Evolutionary conservation across 2,329 filamentous ascomycete species (phyloP), one percentile per base, ranked within the genome.

Genomic region (Monilinia polystroma): DNA sequence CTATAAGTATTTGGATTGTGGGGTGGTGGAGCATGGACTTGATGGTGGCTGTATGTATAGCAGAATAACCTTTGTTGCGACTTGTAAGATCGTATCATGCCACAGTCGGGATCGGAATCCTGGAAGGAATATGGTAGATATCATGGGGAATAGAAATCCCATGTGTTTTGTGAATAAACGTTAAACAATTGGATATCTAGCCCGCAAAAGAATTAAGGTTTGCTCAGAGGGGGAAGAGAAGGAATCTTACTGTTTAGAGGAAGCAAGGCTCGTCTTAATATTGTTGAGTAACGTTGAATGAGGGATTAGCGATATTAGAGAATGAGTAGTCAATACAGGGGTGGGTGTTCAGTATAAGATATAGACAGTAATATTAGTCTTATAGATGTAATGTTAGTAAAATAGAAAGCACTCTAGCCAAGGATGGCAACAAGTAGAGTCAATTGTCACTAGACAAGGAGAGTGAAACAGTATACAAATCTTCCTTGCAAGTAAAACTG

Each of bases 301-400:
- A 49, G 43, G 43, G 12, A 35, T 49, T 49, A 59, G 57, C 43
- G 57, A 59, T 26, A 49, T 59, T 49, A 26, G 29, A 54, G 16
- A 53, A 4, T 20, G 26, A 6, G 16, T 11, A 20, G 26, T 18
- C 20, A 47, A n/a, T 20, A 29, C 18, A 23, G 32, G 41, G 41
- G 18, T 59, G 38, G 38, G 7, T 58, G 14, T 58, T 45, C 45
- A 23, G 41, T 35, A 35, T 14, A 41, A 41, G 14, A 14, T 12
- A 14, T 14, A 41, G 14, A 14, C 3, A 41, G 38, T 41, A 12
- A 14, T 41, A 14, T 41, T 41, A 41, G 14, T 41, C 8, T 41
- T 12, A 41, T 41, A 35, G 32, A 41, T 41, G 38, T 41, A 14
- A 11, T 14, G 3, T 41, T 41, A 14, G 38, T 41, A 41, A 5